Evolutionary conservation across 192 early-diverging fungal genomes (phyloP), one percentile per base, ranked within the genome.

Genomic region (Rhizoclosmatium globosum): DNA sequence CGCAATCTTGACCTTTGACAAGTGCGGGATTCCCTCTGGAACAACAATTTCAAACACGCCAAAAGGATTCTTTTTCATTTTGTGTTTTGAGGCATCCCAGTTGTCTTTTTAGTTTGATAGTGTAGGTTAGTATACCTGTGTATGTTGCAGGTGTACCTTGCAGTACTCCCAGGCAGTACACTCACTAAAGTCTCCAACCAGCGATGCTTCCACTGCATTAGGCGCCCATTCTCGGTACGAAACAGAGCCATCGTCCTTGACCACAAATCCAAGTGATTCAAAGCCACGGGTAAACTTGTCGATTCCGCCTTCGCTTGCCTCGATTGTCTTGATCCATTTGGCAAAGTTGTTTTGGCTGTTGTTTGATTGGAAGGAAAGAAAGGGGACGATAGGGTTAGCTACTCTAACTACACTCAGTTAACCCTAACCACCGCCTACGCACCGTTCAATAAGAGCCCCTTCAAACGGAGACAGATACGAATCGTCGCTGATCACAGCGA

Each of bases 161-260:
- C 31, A 31, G 31, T 31, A 31, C 0, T 31, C 31, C 31, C 31
- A 31, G 31, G 31, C 31, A 53, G 0, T 53, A 19, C 45, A 87
- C 89, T 81, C 86, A 94, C 94, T 99, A 84, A 99, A 99, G 53
- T 98, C 96, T 47, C 97, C 97, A 75, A 97, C 88, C 45, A 99
- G 87, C 70, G 84, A 92, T 23, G 96, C 96, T 41, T 82, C 81
- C 17, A 71, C 80, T 6, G 93, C 96, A 58, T 91, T 92, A 4
- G 97, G 97, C 47, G 96, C 96, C 96, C 96, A 99, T 84, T 99
- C 97, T n/a, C 94, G 87, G 85, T 97, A 99, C 3, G 87, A 75
- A 64, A 97, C 92, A 4, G 82, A 79, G 60, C 92, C 88, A 17
- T 78, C 47, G 59, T 15, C 72, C 19, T 74, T 39, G n/a, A 83